These are phyloP conservation scores for Gomphus bonarii DNA, from an alignment of 1,284 basidiomycete genomes.

Conservation along the genomic window DNA sequence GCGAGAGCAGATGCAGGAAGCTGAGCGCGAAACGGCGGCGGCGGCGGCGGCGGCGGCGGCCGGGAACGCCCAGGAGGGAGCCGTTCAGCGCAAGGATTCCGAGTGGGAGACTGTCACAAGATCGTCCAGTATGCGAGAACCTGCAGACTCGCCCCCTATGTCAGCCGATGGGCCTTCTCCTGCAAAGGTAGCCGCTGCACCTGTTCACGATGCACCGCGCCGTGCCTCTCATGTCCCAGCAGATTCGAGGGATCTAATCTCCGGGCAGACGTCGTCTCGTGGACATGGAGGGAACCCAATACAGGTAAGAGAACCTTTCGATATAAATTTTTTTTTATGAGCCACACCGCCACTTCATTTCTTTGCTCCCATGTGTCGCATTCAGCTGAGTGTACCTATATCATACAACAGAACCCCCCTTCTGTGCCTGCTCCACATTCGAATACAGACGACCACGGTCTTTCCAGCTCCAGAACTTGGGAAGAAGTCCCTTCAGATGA, in stretches of 20 bases:
- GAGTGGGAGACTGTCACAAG: slow-evolving; percentile 15
- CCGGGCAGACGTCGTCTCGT: slow-evolving; percentile 32
- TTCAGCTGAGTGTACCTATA: not conserved
- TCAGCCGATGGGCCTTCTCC: slow-evolving; percentile 12
- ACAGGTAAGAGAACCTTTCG: not conserved
- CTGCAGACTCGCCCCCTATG: slow-evolving; percentile 10
- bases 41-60: no score
- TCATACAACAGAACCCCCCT: slow-evolving; percentile 14
- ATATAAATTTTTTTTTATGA: not conserved
- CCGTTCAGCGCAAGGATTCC: slow-evolving; percentile 21
- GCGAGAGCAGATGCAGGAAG: slow-evolving; percentile 15
- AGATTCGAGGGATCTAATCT: slow-evolving; percentile 35
- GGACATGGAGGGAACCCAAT: slow-evolving; percentile 15
- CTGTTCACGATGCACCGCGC: slow-evolving; percentile 5
- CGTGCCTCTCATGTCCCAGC: slow-evolving; percentile 24
- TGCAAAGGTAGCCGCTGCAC: not conserved
- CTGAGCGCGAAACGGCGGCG: not conserved
- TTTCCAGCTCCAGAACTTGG: slow-evolving; percentile 10
- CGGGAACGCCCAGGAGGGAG: slow-evolving; percentile 15
- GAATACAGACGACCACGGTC: slow-evolving; percentile 13
- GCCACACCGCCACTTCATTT: not conserved
- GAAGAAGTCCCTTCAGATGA: slow-evolving; percentile 20
- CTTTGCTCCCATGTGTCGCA: not conserved
- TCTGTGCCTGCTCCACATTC: slow-evolving; percentile 9
- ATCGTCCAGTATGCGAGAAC: not conserved